Conservation (phyloP, 805 yeast species). For the Yarrowia alimentaria region DNA sequence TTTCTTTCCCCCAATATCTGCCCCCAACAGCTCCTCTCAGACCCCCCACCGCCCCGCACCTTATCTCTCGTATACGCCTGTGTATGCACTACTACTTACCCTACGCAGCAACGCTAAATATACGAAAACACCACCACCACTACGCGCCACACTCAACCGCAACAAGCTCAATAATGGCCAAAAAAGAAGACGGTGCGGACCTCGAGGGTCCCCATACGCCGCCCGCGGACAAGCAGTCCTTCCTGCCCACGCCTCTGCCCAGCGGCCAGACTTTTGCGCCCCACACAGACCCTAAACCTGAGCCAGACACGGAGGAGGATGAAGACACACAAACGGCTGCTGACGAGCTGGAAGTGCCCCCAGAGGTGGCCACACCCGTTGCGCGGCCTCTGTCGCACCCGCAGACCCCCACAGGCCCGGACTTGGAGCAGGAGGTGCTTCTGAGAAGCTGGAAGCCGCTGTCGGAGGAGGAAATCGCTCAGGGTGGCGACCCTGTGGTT, state of each 20-base stretch:
- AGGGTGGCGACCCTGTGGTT: conserved; percentile 15
- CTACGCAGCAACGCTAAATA: conserved; percentile 27
- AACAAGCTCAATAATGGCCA: conserved; percentile 6
- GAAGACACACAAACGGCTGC: neutral
- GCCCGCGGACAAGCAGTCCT: conserved; percentile 17
- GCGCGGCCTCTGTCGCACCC: neutral
- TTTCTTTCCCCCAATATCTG: too few relatives aligned
- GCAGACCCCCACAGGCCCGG: conserved; percentile 5
- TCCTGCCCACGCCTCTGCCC: conserved; percentile 20
- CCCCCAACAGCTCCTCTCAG: neutral
- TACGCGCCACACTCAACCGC: conserved; percentile 25
- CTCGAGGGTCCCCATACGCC: conserved; percentile 24
- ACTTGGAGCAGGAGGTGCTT: conserved; percentile 16
- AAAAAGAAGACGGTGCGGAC: conserved; percentile 16
- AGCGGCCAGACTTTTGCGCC: conserved; percentile 16
- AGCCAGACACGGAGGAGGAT: neutral
- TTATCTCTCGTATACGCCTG: conserved; percentile 27
- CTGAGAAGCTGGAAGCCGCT: conserved; percentile 20
- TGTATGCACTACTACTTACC: conserved; percentile 22
- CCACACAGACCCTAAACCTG: neutral
- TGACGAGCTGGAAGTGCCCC: too few relatives aligned
- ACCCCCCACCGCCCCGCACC: conserved; percentile 16
- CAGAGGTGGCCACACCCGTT: conserved; percentile 3
- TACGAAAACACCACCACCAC: conserved; percentile 27
- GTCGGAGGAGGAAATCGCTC: conserved; percentile 23